Evolutionary conservation across 441 rosid species (phyloP).

Genomic region (Adansonia grandidieri): DNA sequence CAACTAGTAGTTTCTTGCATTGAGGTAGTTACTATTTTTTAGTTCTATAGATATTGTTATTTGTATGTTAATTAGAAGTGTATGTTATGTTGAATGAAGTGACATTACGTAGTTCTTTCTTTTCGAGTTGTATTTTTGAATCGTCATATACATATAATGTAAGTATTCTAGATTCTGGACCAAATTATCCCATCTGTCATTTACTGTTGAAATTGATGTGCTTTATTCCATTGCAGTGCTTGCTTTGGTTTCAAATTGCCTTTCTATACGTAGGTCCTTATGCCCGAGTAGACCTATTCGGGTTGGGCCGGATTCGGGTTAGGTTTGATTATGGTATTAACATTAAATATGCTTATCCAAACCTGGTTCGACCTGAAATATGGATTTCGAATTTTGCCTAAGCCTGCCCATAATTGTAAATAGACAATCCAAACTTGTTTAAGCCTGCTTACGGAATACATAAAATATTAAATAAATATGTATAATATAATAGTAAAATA

Average conservation of each 20-base stretch:
- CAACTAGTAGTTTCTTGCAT: not conserved
- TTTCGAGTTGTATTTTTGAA: not conserved
- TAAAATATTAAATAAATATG: no score
- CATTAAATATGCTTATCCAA: no score
- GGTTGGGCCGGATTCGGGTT: no score
- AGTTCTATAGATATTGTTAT: not conserved
- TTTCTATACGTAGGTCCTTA: not conserved
- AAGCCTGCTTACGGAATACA: no score
- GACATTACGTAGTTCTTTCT: not conserved
- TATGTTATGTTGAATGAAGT: not conserved
- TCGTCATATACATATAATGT: conserved; percentile 1
- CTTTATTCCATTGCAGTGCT: not conserved
- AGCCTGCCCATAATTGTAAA: no score
- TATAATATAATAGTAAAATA: no score
- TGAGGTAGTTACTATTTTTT: not conserved
- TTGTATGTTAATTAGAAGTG: not conserved
- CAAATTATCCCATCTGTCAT: not conserved
- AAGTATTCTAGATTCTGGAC: not conserved
- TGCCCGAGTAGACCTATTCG: not conserved
- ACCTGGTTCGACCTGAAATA: no score
- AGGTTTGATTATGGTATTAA: no score
- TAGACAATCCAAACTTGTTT: no score
- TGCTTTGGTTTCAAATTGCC: not conserved
- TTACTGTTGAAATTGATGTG: not conserved
- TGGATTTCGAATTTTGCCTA: no score